Percentiles rank a stretch among this genome's conserved stretches.
Conservation (phyloP, 2,329 filamentous ascomycete genomes). For the Phyllosticta citribraziliensis region DNA sequence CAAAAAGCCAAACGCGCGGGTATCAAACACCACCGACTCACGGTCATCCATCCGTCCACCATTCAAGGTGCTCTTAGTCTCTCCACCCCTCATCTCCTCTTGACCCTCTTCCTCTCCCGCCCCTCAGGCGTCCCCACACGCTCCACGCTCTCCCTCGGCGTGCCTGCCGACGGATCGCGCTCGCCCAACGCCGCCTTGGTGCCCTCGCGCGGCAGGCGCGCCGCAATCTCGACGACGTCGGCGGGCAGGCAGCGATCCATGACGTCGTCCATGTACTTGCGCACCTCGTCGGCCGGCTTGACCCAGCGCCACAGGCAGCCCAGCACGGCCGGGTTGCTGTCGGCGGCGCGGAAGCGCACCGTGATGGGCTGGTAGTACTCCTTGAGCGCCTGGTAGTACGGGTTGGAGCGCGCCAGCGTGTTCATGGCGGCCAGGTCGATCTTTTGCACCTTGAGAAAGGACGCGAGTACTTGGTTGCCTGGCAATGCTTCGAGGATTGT, state of each 20-base stretch:
- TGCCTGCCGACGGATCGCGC: background rate
- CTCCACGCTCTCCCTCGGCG: background rate
- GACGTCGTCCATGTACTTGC: constrained; percentile 29
- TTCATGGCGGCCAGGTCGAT: constrained; percentile 26
- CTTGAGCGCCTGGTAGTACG: constrained; percentile 6
- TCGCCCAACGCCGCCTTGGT: constrained; percentile 13
- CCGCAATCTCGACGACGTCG: constrained; percentile 45
- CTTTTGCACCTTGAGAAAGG: constrained; percentile 52
- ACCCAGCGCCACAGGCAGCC: constrained; percentile 48
- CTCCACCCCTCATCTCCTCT: background rate
- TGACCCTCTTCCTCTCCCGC: constrained; percentile 1
- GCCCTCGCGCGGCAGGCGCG: constrained; percentile 41
- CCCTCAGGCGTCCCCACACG: constrained; percentile 1
- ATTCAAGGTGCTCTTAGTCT: no score
- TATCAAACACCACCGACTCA: no score
- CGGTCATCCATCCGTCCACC: no score
- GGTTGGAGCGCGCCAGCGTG: constrained; percentile 49
- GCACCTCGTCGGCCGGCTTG: constrained; percentile 31
- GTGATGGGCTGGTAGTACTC: constrained; percentile 61
- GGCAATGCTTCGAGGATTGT: constrained; percentile 62
- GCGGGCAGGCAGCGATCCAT: constrained; percentile 49
- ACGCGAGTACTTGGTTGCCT: constrained; percentile 56
- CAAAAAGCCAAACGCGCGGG: no score
- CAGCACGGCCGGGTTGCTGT: constrained; percentile 40
- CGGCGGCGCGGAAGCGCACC: constrained; percentile 42